Conservation (phyloP, 2,329 filamentous ascomycete genomes). For the Phialemoniopsis sp. region DNA sequence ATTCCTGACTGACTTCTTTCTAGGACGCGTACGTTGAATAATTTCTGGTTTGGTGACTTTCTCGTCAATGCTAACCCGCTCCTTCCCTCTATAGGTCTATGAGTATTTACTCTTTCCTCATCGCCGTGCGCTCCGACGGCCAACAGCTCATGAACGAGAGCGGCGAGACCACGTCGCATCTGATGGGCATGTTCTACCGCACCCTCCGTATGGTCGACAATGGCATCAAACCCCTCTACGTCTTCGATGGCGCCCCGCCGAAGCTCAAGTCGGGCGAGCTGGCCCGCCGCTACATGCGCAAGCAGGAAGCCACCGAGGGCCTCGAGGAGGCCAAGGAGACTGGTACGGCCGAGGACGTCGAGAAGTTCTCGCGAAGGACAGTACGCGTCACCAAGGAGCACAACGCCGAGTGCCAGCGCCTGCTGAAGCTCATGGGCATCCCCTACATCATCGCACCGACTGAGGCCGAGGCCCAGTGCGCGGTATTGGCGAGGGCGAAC, state of each 20-base stretch:
- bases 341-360: slow-evolving; percentile 92
- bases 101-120: slow-evolving; percentile 98
- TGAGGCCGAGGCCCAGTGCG: slow-evolving; percentile 96
- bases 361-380: slow-evolving; percentile 92
- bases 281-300: slow-evolving; percentile 92
- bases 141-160: slow-evolving; percentile 94
- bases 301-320: slow-evolving; percentile 84
- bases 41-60: background rate
- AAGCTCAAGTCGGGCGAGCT: slow-evolving; percentile 97
- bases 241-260: slow-evolving; percentile 94
- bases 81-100: slow-evolving; percentile 63
- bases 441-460: slow-evolving; percentile 94
- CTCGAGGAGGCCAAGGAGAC: slow-evolving; percentile 96
- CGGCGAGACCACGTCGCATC: slow-evolving; percentile 93
- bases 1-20: background rate
- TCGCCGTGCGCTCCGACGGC: slow-evolving; percentile 93
- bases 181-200: slow-evolving; percentile 99
- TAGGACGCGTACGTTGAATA: slow-evolving; percentile 51
- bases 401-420: slow-evolving; percentile 86
- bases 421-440: slow-evolving; percentile 93
- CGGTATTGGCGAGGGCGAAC: slow-evolving; percentile 79
- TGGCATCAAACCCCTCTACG: slow-evolving; percentile 96
- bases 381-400: slow-evolving; percentile 96
- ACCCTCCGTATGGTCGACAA: slow-evolving; percentile 98
- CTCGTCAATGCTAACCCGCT: slow-evolving; percentile 6